Evolutionary conservation across 1,284 basidiomycete species (phyloP).

Genomic region (Boletus sp.): DNA sequence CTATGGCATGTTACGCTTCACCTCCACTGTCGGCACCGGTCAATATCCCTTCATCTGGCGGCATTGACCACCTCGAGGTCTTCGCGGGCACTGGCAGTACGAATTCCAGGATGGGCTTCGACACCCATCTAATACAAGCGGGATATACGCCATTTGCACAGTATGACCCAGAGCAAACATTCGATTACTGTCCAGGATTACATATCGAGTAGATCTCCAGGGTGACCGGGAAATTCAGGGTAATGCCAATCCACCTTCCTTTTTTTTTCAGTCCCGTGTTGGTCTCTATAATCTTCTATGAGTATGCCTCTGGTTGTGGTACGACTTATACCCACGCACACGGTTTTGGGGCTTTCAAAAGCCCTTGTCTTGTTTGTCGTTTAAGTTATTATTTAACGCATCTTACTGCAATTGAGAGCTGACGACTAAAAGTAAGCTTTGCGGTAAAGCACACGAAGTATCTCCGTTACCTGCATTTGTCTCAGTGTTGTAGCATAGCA

Average conservation of each 20-base stretch:
- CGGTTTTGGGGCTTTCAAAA: not conserved
- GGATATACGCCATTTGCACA: slow-evolving; percentile 29
- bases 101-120: slow-evolving; percentile 26
- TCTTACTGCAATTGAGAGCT: slow-evolving; percentile 1
- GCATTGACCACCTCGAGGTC: slow-evolving; percentile 27
- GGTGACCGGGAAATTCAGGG: slow-evolving; percentile 70
- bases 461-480: slow-evolving; percentile 12
- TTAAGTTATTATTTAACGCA: slow-evolving; percentile 1
- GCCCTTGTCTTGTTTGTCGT: slow-evolving; percentile 2
- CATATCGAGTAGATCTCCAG: slow-evolving; percentile 26
- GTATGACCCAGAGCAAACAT: slow-evolving; percentile 34
- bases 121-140: slow-evolving; percentile 21
- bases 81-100: slow-evolving; percentile 18
- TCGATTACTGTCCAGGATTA: slow-evolving; percentile 45
- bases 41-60: slow-evolving; percentile 16
- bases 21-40: slow-evolving; percentile 25
- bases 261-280: not conserved
- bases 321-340: slow-evolving; percentile 19
- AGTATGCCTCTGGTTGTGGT: slow-evolving; percentile 17
- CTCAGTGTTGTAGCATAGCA: slow-evolving; percentile 28
- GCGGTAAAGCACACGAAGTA: slow-evolving; percentile 2
- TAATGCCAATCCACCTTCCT: not conserved
- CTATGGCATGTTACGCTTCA: slow-evolving; percentile 32
- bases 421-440: slow-evolving; percentile 8
- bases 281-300: slow-evolving; percentile 5